Evolutionary conservation across 1,139 yeast genomes (phyloP).

Genomic region (Zygoascus hellenicus): DNA sequence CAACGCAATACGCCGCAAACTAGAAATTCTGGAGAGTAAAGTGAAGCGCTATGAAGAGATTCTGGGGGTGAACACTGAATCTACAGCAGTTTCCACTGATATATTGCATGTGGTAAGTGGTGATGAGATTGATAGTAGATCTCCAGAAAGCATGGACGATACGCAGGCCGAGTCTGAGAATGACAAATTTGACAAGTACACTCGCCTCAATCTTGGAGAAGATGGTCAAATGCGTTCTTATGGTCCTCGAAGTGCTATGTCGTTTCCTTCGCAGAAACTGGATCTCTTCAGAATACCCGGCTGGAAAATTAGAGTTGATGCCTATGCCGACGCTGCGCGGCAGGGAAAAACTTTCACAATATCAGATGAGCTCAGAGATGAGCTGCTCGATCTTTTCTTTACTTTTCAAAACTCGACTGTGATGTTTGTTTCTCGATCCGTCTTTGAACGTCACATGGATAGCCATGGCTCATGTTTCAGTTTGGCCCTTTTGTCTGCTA

Average conservation of each 20-base stretch:
- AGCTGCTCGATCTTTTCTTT: constrained; percentile 16
- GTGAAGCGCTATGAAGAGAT: constrained; percentile 7
- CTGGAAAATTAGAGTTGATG: not conserved
- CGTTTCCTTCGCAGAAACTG: constrained; percentile 11
- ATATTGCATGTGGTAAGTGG: not conserved
- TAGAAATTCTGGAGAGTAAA: constrained; percentile 9
- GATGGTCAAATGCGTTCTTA: constrained; percentile 14
- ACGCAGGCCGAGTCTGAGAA: not conserved
- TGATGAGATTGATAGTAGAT: not conserved
- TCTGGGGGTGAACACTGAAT: constrained; percentile 40
- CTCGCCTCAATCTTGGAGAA: constrained; percentile 13
- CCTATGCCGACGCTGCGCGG: constrained; percentile 10
- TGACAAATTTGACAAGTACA: constrained; percentile 12
- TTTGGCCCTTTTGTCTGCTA: constrained; percentile 14
- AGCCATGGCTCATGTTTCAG: constrained; percentile 11
- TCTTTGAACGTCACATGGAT: constrained; percentile 12
- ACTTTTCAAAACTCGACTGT: constrained; percentile 14
- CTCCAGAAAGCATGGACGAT: not conserved
- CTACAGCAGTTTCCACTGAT: constrained; percentile 69
- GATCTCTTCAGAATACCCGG: constrained; percentile 9
- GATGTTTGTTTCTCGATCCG: constrained; percentile 10
- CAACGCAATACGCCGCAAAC: constrained; percentile 8
- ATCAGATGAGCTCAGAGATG: constrained; percentile 10
- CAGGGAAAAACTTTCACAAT: constrained; percentile 11
- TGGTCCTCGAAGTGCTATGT: constrained; percentile 15